Evolutionary conservation across 2,329 filamentous ascomycete species (phyloP).

Genomic region (Aschersonia sp.): DNA sequence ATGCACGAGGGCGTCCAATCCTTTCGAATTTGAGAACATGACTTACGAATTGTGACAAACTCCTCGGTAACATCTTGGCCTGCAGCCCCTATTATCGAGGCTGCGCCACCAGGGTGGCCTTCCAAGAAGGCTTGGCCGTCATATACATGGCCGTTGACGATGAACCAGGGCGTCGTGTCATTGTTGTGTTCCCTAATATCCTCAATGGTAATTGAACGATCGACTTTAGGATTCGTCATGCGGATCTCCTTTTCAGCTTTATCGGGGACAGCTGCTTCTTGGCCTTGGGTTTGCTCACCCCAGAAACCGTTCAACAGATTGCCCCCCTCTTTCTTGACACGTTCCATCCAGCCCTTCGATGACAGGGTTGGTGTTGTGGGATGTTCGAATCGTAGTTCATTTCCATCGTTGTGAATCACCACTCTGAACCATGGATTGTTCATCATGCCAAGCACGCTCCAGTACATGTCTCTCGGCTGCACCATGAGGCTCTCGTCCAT

Average conservation of each 20-base stretch:
- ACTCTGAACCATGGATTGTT: slow-evolving; percentile 92
- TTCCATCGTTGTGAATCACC: slow-evolving; percentile 53
- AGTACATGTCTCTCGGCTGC: slow-evolving; percentile 89
- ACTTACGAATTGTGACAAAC: slow-evolving; percentile 81
- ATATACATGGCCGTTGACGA: slow-evolving; percentile 79
- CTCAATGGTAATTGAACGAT: slow-evolving; percentile 49
- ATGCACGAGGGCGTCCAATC: too few relatives aligned
- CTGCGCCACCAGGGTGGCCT: slow-evolving; percentile 72
- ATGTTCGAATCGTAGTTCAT: slow-evolving; percentile 63
- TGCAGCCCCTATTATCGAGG: slow-evolving; percentile 72
- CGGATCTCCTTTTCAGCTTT: slow-evolving; percentile 51
- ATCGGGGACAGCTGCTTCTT: slow-evolving; percentile 25
- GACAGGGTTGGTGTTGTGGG: slow-evolving; percentile 69
- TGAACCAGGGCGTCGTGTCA: slow-evolving; percentile 66
- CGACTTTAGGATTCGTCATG: slow-evolving; percentile 59
- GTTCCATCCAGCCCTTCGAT: slow-evolving; percentile 85
- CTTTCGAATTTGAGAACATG: neutral
- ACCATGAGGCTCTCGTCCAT: slow-evolving; percentile 86
- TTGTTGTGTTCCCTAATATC: slow-evolving; percentile 57
- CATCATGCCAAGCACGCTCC: slow-evolving; percentile 94
- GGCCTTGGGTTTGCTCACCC: slow-evolving; percentile 56
- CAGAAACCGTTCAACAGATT: slow-evolving; percentile 71
- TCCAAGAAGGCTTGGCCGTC: slow-evolving; percentile 71
- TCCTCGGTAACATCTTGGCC: slow-evolving; percentile 74
- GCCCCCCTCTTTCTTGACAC: slow-evolving; percentile 69